Evolutionary conservation across 2,329 filamentous ascomycete species (phyloP).

Genomic region (Remersonia thermophila): DNA sequence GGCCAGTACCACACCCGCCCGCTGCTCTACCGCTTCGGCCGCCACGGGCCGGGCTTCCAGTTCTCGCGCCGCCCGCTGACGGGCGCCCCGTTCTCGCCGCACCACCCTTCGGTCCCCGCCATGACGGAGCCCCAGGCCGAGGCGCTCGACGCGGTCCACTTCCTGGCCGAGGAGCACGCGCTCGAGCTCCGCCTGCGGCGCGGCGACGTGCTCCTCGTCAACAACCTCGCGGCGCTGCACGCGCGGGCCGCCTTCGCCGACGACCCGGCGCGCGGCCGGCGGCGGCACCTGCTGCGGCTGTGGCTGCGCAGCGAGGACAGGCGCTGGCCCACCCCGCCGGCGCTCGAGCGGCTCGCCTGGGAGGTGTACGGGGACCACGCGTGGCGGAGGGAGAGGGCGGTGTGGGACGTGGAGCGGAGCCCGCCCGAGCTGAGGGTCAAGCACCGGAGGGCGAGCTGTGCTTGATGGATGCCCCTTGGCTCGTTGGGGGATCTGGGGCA

Average conservation of each 20-base stretch:
- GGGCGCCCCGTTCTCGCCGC: constrained; percentile 14
- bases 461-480: constrained; percentile 8
- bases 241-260: constrained; percentile 14
- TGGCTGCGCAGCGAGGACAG: constrained; percentile 14
- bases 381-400: constrained; percentile 6
- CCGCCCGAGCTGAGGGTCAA: constrained; percentile 16
- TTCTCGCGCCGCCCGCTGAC: constrained; percentile 17
- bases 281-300: constrained; percentile 15
- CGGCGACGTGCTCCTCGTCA: constrained; percentile 16
- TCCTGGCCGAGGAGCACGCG: constrained; percentile 11
- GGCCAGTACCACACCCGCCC: constrained; percentile 15
- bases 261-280: neutral
- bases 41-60: constrained; percentile 14
- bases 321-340: constrained; percentile 9
- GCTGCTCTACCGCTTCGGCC: constrained; percentile 11
- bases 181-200: constrained; percentile 7
- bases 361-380: constrained; percentile 16
- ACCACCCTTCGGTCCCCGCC: constrained; percentile 14
- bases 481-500: too few species aligned
- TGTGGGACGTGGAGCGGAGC: constrained; percentile 15
- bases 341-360: constrained; percentile 10
- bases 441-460: constrained; percentile 14
- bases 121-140: constrained; percentile 17
- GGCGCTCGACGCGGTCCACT: constrained; percentile 16
- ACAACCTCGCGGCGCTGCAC: constrained; percentile 18